Evolutionary conservation across 106 monocot genomes (phyloP).

Genomic region (Dendrobium officinale): DNA sequence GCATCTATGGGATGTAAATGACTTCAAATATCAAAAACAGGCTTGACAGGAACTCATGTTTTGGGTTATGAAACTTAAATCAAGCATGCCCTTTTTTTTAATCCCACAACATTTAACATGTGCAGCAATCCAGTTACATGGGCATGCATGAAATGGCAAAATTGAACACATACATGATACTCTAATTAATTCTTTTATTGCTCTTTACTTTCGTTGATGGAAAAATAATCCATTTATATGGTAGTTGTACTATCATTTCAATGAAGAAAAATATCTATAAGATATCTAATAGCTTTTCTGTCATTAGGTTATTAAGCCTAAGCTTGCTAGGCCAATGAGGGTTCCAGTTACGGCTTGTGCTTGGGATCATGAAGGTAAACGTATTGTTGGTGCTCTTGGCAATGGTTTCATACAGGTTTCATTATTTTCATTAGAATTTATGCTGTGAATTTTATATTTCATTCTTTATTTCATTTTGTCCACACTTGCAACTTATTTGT

Average conservation of each 20-base stretch:
- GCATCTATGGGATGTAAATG: slow-evolving; percentile 93
- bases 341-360: slow-evolving; percentile 85
- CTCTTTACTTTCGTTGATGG: not conserved
- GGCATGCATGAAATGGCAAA: not conserved
- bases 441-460: no score
- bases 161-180: not conserved
- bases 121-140: not conserved
- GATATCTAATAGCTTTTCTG: not conserved
- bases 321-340: slow-evolving; percentile 76
- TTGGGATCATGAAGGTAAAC: slow-evolving; percentile 93
- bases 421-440: not conserved
- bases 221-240: not conserved
- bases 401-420: slow-evolving; percentile 96
- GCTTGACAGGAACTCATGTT: slow-evolving; percentile 20
- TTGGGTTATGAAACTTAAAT: not conserved
- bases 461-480: no score
- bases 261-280: not conserved
- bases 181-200: not conserved
- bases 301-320: slow-evolving; percentile 93
- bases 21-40: slow-evolving; percentile 95
- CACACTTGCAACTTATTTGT: not conserved
- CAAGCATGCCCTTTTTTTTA: not conserved
- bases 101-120: not conserved
- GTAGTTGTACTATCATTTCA: not conserved
- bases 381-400: slow-evolving; percentile 84